phyloP scores from a whole-genome alignment of 169 alveolate genomes.

The Babesia gibsoni region DNA sequence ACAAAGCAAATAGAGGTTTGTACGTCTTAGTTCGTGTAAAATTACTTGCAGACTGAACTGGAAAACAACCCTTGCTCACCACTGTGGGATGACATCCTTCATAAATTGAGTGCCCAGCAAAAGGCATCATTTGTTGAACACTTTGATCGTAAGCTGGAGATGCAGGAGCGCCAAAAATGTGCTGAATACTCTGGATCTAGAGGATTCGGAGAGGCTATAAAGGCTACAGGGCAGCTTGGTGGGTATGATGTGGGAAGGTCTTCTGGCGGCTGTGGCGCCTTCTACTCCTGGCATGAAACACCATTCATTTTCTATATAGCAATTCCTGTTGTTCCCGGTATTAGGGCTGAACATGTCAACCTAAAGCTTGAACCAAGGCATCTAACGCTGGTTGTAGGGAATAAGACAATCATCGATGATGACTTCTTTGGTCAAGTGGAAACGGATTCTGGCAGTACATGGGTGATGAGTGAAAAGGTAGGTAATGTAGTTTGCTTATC shows the following conservation, averaged over 20 bases:
- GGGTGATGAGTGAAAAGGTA: slow-evolving; percentile 67
- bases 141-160: slow-evolving; percentile 48
- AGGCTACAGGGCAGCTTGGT: slow-evolving; percentile 47
- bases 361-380: slow-evolving; percentile 30
- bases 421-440: slow-evolving; percentile 54
- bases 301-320: slow-evolving; percentile 59
- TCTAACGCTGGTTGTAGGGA: slow-evolving; percentile 24
- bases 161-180: slow-evolving; percentile 24
- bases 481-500: not conserved
- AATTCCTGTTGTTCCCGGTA: slow-evolving; percentile 58
- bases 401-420: slow-evolving; percentile 55
- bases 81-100: slow-evolving; percentile 59
- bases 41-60: slow-evolving; percentile 32
- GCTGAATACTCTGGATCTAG: slow-evolving; percentile 62
- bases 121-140: slow-evolving; percentile 60
- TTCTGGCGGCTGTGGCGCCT: slow-evolving; percentile 32
- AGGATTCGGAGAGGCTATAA: slow-evolving; percentile 53
- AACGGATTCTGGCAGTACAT: slow-evolving; percentile 12
- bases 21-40: not conserved
- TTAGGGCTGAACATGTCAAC: slow-evolving; percentile 60
- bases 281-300: slow-evolving; percentile 56
- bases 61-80: slow-evolving; percentile 55
- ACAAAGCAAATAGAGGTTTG: slow-evolving; percentile 45
- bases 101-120: slow-evolving; percentile 36
- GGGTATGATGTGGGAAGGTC: slow-evolving; percentile 62